Evolutionary conservation across 2,329 filamentous ascomycete species (phyloP).

Genomic region (Fusarium avenaceum): DNA sequence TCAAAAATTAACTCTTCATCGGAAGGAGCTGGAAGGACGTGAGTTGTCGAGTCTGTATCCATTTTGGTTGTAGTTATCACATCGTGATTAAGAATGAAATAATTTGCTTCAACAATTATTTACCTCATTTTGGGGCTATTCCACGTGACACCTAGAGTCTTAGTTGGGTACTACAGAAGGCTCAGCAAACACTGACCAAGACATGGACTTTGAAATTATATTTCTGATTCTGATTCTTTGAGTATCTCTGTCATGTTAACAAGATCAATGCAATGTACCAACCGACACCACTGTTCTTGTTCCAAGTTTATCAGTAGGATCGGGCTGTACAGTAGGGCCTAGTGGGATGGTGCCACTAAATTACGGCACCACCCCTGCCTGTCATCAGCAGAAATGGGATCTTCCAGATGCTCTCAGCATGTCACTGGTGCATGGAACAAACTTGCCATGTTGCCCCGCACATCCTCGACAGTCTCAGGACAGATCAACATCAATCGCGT

Average conservation of each 20-base stretch:
- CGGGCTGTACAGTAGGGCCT: background rate
- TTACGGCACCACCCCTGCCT: background rate
- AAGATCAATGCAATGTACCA: too few relatives aligned
- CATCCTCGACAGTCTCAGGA: background rate
- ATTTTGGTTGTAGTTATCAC: background rate
- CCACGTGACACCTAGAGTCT: slow-evolving; percentile 11
- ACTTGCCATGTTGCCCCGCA: background rate
- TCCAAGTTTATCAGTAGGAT: background rate
- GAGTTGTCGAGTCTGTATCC: background rate
- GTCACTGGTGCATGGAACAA: background rate
- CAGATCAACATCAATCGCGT: background rate
- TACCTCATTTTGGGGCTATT: background rate
- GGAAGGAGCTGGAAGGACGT: background rate
- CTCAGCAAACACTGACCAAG: too few relatives aligned
- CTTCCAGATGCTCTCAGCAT: background rate
- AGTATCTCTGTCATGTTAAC: too few relatives aligned
- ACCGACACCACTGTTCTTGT: too few relatives aligned
- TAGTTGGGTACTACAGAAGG: too few relatives aligned
- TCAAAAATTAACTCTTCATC: rapidly evolving
- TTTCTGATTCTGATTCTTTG: too few relatives aligned
- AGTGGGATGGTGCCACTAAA: background rate
- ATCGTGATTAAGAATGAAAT: slow-evolving; percentile 5
- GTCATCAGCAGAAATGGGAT: background rate
- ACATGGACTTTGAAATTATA: too few relatives aligned
- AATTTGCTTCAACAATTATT: background rate